Base-by-base conservation (phyloP, 805 yeast genomes). In the Kazachstania martiniae region DNA sequence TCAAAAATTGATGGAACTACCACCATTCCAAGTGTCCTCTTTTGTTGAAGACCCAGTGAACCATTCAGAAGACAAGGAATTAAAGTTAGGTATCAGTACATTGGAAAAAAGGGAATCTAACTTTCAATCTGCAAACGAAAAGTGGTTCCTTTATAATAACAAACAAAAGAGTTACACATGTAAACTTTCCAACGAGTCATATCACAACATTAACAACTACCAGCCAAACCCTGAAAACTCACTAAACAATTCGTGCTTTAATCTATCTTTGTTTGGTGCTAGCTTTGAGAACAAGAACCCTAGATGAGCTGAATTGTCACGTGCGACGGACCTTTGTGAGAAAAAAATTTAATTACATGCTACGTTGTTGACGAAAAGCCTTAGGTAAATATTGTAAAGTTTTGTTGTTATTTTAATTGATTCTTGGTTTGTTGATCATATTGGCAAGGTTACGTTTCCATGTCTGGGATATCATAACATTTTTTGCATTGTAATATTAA, bases 1-100 rank as follows among this genome's bases (percentile, higher is more conserved):
- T 19, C 22, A 16, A 23, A 16, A 17, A 4, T 37, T 55, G 21
- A 16, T 44, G 10, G 36, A 42, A 8, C 33, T 55, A 10, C 58
- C 60, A 12, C 58, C 58, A 6, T 55, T 55, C 26, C 46, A 50
- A 35, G 54, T 53, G 5, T 51, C 59, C 8, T 55, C 59, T 10
- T 55, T 55, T 25, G 36, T 42, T 14, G 40, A 38, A 8, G 27
- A 8, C 7, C 15, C 32, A 2, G 5, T 14, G 7, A 23, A n/a
- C 10, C 23, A 32, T 5, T 18, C 16, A 3, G 16, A 32, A 5
- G 24, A 16, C 4, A 28, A 27, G 4, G 8, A n/a, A 3, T 8
- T 23, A 7, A 4, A 35, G 8, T 25, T 42, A 12, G 46, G 45
- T 7, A 29, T 29, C n/a, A n/a, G 17, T 2, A 8, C 21, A 12